Evolutionary conservation across 306 rosid species (phyloP), one percentile per base, ranked within the genome.

Genomic region (Carpinus fangiana): DNA sequence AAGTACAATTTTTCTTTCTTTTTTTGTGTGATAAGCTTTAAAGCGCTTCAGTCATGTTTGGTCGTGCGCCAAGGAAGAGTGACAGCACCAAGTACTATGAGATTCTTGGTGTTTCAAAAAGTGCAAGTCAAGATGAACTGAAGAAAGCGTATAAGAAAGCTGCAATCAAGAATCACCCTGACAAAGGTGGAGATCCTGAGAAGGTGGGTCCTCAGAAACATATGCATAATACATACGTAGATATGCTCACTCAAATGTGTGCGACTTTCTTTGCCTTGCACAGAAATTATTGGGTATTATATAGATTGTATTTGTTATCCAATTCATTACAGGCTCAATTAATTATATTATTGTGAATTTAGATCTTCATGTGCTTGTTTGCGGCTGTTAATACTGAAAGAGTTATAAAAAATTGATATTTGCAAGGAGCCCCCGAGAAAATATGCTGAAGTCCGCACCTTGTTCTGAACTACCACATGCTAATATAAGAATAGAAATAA

Each of bases 131-230:
- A 66, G 94, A 92, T 70, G 97, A 92, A 80, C 87, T 90, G 52
- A 92, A 92, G 83, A 92, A 92, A 74, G 97, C 97, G 64, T 92
- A 92, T 69, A 88, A 67, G 73, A 92, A 82, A 80, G 94, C 94
- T 3, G 97, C 97, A 14, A 90, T 92, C 38, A 87, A 85, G 88
- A 92, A 87, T 74, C 97, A 92, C 82, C 97, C 94, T 0, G 97
- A 92, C 73, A 90, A 92, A 77, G 97, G 94, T 75, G 97, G 97
- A 53, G 97, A 92, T 74, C 94, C 97, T 67, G 94, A 92, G 76
- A 92, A 92, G 90, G 97, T 92, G 23, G 80, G 73, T 51, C 38
- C 23, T 74, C 62, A 34, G 60, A 78, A 45, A 54, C 67, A 20
- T 10, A 57, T n/a, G 21, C 28, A 21, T 10, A 1, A 21, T 54